Conservation (phyloP, 2,329 filamentous ascomycete genomes). For the Rhinocladiella mackenziei region DNA sequence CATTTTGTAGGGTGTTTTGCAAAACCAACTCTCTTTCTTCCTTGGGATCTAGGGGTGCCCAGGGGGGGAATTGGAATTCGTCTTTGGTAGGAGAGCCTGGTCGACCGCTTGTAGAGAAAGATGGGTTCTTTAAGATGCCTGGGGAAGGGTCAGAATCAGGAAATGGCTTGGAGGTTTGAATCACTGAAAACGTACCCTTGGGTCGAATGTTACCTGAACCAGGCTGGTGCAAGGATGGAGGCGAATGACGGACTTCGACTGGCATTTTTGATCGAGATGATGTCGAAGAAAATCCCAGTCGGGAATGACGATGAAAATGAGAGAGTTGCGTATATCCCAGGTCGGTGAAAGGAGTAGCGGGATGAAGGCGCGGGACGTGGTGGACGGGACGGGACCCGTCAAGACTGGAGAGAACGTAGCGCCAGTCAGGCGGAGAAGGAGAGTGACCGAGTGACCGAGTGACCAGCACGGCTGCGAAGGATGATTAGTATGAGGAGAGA, state of each 20-base stretch:
- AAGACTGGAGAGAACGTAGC: neutral
- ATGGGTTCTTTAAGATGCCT: slow-evolving; percentile 96
- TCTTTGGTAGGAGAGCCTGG: slow-evolving; percentile 32
- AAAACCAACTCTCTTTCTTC: slow-evolving; percentile 82
- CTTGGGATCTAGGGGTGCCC: slow-evolving; percentile 48
- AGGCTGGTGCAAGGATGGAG: slow-evolving; percentile 30
- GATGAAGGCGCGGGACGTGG: too few relatives aligned
- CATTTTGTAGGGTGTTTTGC: slow-evolving; percentile 91
- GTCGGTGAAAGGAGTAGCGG: too few relatives aligned
- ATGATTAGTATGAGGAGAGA: too few relatives aligned
- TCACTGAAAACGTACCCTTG: slow-evolving; percentile 35
- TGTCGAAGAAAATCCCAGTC: neutral
- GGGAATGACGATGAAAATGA: neutral
- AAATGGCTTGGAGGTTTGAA: neutral
- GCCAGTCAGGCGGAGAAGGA: slow-evolving; percentile 2
- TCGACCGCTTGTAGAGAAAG: slow-evolving; percentile 44
- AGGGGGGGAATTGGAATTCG: slow-evolving; percentile 32
- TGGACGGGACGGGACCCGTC: too few relatives aligned
- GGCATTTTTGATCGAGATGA: slow-evolving; percentile 27
- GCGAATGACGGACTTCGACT: slow-evolving; percentile 25
- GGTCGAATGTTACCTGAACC: slow-evolving; percentile 39
- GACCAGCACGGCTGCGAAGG: too few relatives aligned
- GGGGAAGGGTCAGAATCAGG: neutral
- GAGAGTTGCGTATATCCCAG: too few relatives aligned
- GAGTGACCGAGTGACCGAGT: too few relatives aligned